Evolutionary conservation across 1,139 yeast species (phyloP).

Genomic region (Candida freyschussii): DNA sequence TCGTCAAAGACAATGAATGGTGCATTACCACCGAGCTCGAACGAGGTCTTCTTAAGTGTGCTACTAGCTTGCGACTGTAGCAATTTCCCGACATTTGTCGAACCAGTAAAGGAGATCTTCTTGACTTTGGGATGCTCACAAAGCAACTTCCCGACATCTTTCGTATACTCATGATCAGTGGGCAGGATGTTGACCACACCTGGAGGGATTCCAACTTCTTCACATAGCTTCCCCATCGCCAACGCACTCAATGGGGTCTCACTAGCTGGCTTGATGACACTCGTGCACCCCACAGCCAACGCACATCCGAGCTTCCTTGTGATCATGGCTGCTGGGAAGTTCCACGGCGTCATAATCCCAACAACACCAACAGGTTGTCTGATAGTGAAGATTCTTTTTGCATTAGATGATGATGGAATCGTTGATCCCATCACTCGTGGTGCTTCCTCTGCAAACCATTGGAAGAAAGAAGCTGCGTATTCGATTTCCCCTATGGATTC

Average conservation of each 20-base stretch:
- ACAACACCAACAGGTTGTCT: conserved; percentile 80
- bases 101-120: conserved; percentile 84
- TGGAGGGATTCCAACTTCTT: conserved; percentile 68
- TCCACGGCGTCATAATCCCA: conserved; percentile 88
- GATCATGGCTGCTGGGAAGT: conserved; percentile 75
- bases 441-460: conserved; percentile 79
- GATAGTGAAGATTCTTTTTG: conserved; percentile 56
- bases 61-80: conserved; percentile 66
- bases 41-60: conserved; percentile 71
- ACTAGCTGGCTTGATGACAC: conserved; percentile 70
- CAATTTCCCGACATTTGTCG: conserved; percentile 74
- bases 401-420: conserved; percentile 52
- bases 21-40: conserved; percentile 65
- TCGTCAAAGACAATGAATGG: conserved; percentile 59
- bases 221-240: conserved; percentile 52
- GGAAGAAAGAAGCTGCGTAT: conserved; percentile 47
- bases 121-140: conserved; percentile 35
- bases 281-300: conserved; percentile 69
- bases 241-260: conserved; percentile 74
- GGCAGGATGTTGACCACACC: conserved; percentile 74
- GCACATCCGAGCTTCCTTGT: conserved; percentile 81
- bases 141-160: conserved; percentile 32
- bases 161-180: conserved; percentile 12
- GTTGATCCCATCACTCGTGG: conserved; percentile 70
- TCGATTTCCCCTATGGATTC: conserved; percentile 50